A percentile compares a stretch with the other conserved stretches of the same genome.
Conservation (phyloP, 2,329 filamentous ascomycete genomes). For the Aspergillus brunneoviolaceus region DNA sequence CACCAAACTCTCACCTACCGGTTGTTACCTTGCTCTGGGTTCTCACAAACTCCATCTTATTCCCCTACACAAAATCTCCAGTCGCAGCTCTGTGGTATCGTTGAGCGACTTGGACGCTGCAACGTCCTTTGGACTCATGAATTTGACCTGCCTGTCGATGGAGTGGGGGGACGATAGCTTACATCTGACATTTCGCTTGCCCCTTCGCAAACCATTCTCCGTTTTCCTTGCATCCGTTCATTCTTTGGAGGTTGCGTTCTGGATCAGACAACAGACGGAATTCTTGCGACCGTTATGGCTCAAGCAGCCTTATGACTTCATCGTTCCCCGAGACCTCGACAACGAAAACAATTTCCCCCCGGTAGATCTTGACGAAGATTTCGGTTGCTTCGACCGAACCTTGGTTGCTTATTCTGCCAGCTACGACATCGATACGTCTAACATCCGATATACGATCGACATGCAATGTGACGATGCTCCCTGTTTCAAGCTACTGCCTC, state of each 20-base stretch:
- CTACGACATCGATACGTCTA: constrained; percentile 66
- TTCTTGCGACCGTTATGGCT: constrained; percentile 66
- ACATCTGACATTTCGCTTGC: constrained; percentile 63
- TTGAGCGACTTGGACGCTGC: constrained; percentile 52
- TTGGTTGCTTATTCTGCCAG: constrained; percentile 68
- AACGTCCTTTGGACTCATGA: constrained; percentile 63
- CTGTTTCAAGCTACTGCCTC: constrained; percentile 62
- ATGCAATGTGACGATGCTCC: constrained; percentile 65
- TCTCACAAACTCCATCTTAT: constrained; percentile 69
- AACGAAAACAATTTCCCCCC: constrained; percentile 50
- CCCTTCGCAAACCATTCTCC: constrained; percentile 55
- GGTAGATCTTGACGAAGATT: constrained; percentile 56
- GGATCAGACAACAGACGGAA: constrained; percentile 61
- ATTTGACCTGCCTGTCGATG: constrained; percentile 59
- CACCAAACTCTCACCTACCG: constrained; percentile 62
- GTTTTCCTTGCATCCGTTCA: constrained; percentile 64
- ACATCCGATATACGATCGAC: constrained; percentile 64
- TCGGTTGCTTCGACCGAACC: constrained; percentile 64
- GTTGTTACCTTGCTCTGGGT: constrained; percentile 68
- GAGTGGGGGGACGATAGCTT: constrained; percentile 65
- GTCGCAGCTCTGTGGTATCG: constrained; percentile 56
- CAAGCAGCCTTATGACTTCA: constrained; percentile 61
- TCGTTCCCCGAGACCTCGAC: constrained; percentile 57
- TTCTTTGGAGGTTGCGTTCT: constrained; percentile 63
- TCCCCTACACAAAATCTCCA: constrained; percentile 59